phyloP scores from a whole-genome alignment of 306 rosid genomes.

The Hippophae gyantsensis region DNA sequence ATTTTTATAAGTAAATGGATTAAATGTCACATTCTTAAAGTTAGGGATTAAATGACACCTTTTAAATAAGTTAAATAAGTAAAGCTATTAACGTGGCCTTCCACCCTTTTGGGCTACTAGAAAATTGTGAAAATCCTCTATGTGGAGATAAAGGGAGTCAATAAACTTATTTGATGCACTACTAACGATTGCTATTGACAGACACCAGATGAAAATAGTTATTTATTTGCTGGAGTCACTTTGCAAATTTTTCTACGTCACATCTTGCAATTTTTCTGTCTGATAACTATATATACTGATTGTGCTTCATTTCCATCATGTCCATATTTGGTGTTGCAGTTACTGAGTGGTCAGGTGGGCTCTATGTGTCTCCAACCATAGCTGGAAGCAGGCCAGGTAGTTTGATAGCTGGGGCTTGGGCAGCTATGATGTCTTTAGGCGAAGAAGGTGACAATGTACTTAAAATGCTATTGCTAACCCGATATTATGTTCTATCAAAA shows the following conservation, averaged over 20 bases:
- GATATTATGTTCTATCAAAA: neutral
- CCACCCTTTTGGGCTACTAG: neutral
- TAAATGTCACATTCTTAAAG: no score
- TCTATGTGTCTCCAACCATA: conserved; percentile 86
- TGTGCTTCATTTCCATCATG: neutral
- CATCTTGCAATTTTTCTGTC: conserved; percentile 1
- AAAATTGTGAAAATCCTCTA: no score
- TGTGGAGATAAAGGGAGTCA: neutral
- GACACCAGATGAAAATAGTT: neutral
- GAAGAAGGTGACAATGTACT: conserved; percentile 49
- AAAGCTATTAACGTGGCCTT: no score
- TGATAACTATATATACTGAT: conserved; percentile 3
- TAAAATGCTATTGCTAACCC: conserved; percentile 8
- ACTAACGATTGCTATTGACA: neutral
- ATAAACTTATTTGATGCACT: neutral
- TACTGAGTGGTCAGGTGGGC: conserved; percentile 97
- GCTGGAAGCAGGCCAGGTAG: conserved; percentile 98
- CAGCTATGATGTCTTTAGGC: conserved; percentile 88
- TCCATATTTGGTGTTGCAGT: conserved; percentile 37
- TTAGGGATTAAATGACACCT: no score
- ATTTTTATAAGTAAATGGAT: no score
- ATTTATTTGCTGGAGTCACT: conserved; percentile 10
- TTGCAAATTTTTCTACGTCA: neutral
- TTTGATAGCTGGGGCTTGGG: conserved; percentile 97
- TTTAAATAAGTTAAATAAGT: no score